Conservation (phyloP, 441 rosid genomes). For the Gossypium gossypioides region DNA sequence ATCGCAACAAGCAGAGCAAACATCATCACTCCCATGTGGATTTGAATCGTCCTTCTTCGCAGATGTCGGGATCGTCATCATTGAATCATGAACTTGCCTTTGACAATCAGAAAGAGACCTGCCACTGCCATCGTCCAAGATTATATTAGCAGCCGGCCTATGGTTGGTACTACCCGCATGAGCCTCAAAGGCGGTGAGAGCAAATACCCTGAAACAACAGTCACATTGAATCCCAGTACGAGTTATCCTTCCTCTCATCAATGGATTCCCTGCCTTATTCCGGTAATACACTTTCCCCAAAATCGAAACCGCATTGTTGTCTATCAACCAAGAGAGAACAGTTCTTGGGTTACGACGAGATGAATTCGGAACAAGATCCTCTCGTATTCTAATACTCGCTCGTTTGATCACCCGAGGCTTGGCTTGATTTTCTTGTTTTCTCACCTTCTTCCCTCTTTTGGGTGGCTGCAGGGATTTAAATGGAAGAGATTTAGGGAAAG, state of each 20-base stretch:
- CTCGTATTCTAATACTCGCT: conserved; percentile 1
- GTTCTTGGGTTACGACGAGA: conserved; percentile 9
- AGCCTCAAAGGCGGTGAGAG: conserved; percentile 27
- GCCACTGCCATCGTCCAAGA: conserved; percentile 44
- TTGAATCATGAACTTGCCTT: conserved; percentile 21
- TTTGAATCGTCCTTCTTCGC: background rate
- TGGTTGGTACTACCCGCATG: conserved; percentile 37
- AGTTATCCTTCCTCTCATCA: conserved; percentile 28
- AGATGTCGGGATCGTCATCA: background rate
- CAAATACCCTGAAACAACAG: conserved; percentile 33
- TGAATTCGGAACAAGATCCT: background rate
- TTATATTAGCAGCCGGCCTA: conserved; percentile 23
- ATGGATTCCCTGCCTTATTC: conserved; percentile 6
- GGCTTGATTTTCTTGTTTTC: background rate
- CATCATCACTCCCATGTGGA: conserved; percentile 20
- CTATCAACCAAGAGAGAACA: conserved; percentile 32
- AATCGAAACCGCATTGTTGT: conserved; percentile 24
- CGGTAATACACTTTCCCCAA: conserved; percentile 33
- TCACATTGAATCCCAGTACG: conserved; percentile 45
- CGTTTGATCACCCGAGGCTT: background rate
- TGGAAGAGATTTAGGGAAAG: background rate
- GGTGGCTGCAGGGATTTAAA: background rate
- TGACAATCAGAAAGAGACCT: conserved; percentile 41
- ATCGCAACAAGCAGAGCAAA: conserved; percentile 46
- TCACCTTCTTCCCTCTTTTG: background rate